Evolutionary conservation across 163 green algal genomes (phyloP), one percentile per base, ranked within the genome.

Genomic region (Scenedesmus sp.): DNA sequence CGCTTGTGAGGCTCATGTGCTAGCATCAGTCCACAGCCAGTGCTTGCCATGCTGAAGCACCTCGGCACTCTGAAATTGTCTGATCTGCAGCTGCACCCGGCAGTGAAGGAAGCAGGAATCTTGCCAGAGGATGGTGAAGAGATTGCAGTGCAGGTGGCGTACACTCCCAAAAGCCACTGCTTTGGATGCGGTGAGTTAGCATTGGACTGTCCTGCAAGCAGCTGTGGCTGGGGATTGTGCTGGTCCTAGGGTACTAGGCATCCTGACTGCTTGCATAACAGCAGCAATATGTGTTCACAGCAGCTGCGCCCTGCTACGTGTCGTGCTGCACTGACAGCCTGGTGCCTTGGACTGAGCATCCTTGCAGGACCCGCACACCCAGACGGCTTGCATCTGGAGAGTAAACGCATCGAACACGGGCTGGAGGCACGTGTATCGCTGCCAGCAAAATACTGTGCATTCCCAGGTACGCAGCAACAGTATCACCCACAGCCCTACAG

Each of bases 111-210:
- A 34, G 96, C 90, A n/a, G 94, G 94, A 8, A 95, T 97, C 0
- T 15, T 92, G 46, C 94, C 92, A 2, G 94, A 95, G 15, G 90
- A 52, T 23, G 92, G 90, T 0, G 83, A 96, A 55, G 95, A 97
- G 92, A 13, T 97, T 23, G 91, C 81, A 2, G 95, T 98, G 57
- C 97, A 99, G 93, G 92, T 97, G 55, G 97, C 97, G 0, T 99
- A 99, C 94, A 98, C 96, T 0, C 96, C 96, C 0, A 93, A 97
- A 4, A 95, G 87, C 62, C 82, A 81, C 0, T 99, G 97, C 87
- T 99, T 97, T 86, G 97, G 97, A 16, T 99, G 97, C 83, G 97
- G 96, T 97, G 81, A 90, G 95, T 67, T 26, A 77, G 6, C 13
- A 12, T n/a, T 57, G 26, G 4, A 1, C 55, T 70, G 20, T 46